Conservation (phyloP, 345 rosid species). For the Hypericum perforatum region DNA sequence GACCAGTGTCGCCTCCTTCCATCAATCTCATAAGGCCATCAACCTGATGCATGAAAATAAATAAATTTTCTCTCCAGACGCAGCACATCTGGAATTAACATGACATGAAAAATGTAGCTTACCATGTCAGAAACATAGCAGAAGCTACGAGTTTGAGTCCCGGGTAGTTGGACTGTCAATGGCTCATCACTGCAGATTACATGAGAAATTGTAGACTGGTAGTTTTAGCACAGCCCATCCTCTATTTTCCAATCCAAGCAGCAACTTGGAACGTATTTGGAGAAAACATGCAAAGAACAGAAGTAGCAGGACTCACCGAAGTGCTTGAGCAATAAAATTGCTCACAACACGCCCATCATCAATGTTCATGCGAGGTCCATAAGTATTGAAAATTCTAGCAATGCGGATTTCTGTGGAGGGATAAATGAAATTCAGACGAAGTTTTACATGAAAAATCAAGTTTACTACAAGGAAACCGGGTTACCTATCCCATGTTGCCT, state of each 20-base stretch:
- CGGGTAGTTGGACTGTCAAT: slow-evolving; percentile 91
- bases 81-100: no score
- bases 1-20: slow-evolving; percentile 94
- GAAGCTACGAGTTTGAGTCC: slow-evolving; percentile 96
- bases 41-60: slow-evolving; percentile 30
- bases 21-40: slow-evolving; percentile 93
- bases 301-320: slow-evolving; percentile 40
- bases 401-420: slow-evolving; percentile 66
- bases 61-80: not conserved
- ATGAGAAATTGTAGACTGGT: slow-evolving; percentile 3
- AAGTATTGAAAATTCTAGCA: slow-evolving; percentile 96
- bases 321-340: slow-evolving; percentile 99
- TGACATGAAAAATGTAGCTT: not conserved
- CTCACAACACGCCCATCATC: slow-evolving; percentile 99
- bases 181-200: slow-evolving; percentile 54
- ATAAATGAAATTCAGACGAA: slow-evolving; percentile 8
- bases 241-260: not conserved
- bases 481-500: slow-evolving; percentile 92
- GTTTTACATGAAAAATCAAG: not conserved
- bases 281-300: not conserved
- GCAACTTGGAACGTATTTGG: not conserved
- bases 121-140: slow-evolving; percentile 97
- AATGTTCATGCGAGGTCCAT: slow-evolving; percentile 96
- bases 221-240: not conserved
- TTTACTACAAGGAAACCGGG: slow-evolving; percentile 4